Evolutionary conservation across 2,329 filamentous ascomycete genomes (phyloP), one percentile per base, ranked within the genome.

Genomic region (Fusarium sulawesiense): DNA sequence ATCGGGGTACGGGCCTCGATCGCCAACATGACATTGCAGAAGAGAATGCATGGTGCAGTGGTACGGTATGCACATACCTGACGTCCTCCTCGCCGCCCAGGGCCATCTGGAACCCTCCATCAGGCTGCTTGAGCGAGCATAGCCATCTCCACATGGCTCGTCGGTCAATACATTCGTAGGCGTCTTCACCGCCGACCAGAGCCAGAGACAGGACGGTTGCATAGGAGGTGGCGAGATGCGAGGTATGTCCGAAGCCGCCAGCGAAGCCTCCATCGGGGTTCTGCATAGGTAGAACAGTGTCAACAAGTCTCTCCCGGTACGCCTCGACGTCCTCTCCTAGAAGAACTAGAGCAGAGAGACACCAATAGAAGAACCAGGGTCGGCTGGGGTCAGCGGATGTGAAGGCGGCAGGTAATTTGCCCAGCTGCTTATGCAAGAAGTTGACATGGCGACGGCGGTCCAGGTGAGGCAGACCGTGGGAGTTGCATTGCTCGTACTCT

Each of bases 321-420:
- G 88, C 80, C 32, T 80, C 80, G 49, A 88, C 84, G 77, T 97
- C 93, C 76, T 94, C 89, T 49, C 93, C 94, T 51, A 99, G 83
- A 34, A 94, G 84, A 27, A 87, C 84, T 70, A 99, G 84, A 4
- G 88, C 93, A 34, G 91, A 88, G 56, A 98, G 84, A 56, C 88
- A 92, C 96, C 96, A 99, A 82, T 98, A 98, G 70, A 97, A 86
- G 76, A 97, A 88, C 96, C 96, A 99, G 12, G 96, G 94, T 58
- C 95, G 86, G 77, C 92, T 94, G 32, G 96, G 91, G 83, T 99
- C 96, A 72, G 94, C 88, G 50, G 86, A 86, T 55, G 91, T 89
- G 80, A 92, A 97, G 6, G 83, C 83, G 10, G 87, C 82, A 0
- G 95, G 93, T 65, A 97, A 88, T 50, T 83, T 84, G 25, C 83